phyloP scores from a whole-genome alignment of 768 basidiomycete species.

The Tephrocybe sp. region DNA sequence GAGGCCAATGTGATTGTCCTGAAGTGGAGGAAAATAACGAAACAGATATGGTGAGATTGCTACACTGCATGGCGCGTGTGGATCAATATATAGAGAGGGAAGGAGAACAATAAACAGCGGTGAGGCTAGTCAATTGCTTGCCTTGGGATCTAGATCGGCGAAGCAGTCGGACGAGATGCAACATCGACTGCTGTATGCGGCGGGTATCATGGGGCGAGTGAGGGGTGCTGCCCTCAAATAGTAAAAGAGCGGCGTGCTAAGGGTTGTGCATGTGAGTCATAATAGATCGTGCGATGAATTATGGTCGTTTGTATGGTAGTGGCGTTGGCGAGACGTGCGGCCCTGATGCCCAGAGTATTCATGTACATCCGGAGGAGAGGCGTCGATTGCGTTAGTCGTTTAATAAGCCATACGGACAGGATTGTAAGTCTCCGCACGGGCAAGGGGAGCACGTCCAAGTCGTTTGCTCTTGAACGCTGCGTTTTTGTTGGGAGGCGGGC shows the following conservation, averaged over 20 bases:
- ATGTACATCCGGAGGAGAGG: conserved; percentile 8
- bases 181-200: conserved; percentile 1
- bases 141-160: conserved; percentile 5
- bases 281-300: conserved; percentile 15
- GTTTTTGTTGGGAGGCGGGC: conserved; percentile 73
- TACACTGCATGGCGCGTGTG: conserved; percentile 21
- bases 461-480: conserved; percentile 59
- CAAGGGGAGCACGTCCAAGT: conserved; percentile 45
- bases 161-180: neutral
- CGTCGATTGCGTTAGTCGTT: conserved; percentile 12
- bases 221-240: conserved; percentile 8
- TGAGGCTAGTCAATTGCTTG: conserved; percentile 7
- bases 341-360: conserved; percentile 1
- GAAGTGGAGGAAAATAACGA: conserved; percentile 19
- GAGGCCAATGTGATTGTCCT: conserved; percentile 19
- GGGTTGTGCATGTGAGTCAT: conserved; percentile 15
- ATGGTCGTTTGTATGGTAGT: conserved; percentile 6
- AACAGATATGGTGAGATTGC: conserved; percentile 22
- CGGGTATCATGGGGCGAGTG: conserved; percentile 1
- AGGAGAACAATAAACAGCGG: neutral
- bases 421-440: conserved; percentile 70
- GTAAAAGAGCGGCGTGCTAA: conserved; percentile 26
- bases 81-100: conserved; percentile 22
- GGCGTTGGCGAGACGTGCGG: conserved; percentile 11
- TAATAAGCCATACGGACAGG: conserved; percentile 55